Evolutionary conservation across 129 eudicot genomes (phyloP).

Genomic region (Cynara cardunculus): DNA sequence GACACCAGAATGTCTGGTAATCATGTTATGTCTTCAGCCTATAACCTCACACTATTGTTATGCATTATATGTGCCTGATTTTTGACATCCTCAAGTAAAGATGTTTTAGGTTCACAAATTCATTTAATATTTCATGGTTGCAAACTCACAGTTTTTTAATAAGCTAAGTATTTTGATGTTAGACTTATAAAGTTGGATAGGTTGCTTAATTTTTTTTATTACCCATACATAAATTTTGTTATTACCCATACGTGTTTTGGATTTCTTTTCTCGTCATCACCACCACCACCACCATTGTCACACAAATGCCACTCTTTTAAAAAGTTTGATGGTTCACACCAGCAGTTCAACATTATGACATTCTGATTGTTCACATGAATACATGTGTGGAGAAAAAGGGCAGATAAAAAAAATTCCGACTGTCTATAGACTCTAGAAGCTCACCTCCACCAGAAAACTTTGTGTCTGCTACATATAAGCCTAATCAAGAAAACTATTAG

Average conservation of each 20-base stretch:
- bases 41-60: neutral
- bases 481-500: neutral
- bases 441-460: neutral
- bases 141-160: neutral
- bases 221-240: neutral
- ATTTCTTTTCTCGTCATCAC: neutral
- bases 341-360: neutral
- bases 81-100: neutral
- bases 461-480: neutral
- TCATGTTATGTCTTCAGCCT: neutral
- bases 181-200: neutral
- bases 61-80: neutral
- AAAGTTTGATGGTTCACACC: neutral
- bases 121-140: neutral
- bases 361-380: neutral
- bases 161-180: neutral
- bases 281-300: neutral
- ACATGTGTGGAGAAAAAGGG: neutral
- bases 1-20: slow-evolving; percentile 29
- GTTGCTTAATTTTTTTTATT: neutral
- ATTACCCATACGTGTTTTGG: neutral
- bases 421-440: neutral
- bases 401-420: neutral
- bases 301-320: neutral
- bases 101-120: neutral